Evolutionary conservation across 129 eudicot genomes (phyloP).

Genomic region (Centella asiatica): DNA sequence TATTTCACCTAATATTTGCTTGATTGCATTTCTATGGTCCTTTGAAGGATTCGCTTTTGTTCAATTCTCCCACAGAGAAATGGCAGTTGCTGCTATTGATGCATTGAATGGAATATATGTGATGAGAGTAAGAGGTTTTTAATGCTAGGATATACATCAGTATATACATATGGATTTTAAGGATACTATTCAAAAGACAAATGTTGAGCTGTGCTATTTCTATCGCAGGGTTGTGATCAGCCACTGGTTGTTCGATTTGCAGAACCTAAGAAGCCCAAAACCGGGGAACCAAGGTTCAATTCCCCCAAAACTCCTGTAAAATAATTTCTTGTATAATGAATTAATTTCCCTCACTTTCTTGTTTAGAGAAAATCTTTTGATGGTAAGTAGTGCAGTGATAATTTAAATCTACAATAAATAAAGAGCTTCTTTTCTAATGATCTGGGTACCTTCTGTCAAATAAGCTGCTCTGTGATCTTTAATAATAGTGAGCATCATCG

Average conservation of each 20-base stretch:
- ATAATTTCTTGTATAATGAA: constrained; percentile 7
- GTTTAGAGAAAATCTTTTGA: too few relatives aligned
- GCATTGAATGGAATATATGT: constrained; percentile 60
- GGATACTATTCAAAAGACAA: not conserved
- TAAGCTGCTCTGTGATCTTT: too few relatives aligned
- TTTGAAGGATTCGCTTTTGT: constrained; percentile 72
- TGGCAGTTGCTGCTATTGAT: constrained; percentile 82
- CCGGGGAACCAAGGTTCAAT: constrained; percentile 54
- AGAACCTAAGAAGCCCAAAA: constrained; percentile 84
- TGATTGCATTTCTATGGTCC: constrained; percentile 8
- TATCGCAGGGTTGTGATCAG: constrained; percentile 68
- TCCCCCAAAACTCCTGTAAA: constrained; percentile 1
- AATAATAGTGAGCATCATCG: too few relatives aligned
- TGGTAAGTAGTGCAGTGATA: too few relatives aligned
- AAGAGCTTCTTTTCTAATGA: too few relatives aligned
- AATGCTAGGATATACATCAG: not conserved
- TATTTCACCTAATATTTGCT: not conserved
- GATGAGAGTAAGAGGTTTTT: constrained; percentile 53
- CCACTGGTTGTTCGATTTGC: constrained; percentile 84
- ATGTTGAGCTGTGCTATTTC: constrained; percentile 11
- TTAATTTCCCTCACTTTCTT: not conserved
- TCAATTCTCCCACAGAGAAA: constrained; percentile 56
- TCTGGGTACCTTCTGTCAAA: too few relatives aligned
- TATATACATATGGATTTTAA: not conserved
- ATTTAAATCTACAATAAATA: too few relatives aligned